Evolutionary conservation across 148 eudicot species (phyloP).

Genomic region (Chenopodium formosanum): DNA sequence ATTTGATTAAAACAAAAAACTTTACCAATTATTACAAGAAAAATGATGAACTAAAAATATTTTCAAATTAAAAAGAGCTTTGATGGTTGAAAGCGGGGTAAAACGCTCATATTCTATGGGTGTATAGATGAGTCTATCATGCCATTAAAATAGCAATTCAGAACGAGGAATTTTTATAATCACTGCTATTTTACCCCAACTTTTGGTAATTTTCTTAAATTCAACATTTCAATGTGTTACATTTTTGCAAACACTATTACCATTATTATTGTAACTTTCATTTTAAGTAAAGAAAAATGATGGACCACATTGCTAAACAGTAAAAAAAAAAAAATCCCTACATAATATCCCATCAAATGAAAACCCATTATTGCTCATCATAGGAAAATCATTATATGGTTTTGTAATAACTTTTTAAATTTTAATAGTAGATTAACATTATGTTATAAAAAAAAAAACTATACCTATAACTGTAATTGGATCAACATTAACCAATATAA

Average conservation of each 20-base stretch:
- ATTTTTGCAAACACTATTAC: not conserved
- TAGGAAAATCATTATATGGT: constrained; percentile 15
- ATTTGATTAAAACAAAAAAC: no score
- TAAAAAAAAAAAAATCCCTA: not conserved
- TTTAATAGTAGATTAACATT: not conserved
- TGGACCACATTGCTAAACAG: not conserved
- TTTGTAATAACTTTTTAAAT: no score
- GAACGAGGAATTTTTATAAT: not conserved
- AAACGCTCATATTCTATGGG: not conserved
- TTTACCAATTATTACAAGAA: no score
- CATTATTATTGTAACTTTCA: not conserved
- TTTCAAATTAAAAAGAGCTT: no score
- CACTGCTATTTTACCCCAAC: not conserved
- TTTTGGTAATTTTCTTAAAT: no score
- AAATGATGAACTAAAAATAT: no score
- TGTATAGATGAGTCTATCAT: not conserved
- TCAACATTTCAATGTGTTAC: no score
- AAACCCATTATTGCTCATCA: constrained; percentile 20
- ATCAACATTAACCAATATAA: no score
- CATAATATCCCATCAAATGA: not conserved
- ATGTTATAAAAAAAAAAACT: no score
- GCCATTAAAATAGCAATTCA: not conserved
- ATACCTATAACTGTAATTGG: no score
- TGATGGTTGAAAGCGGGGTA: not conserved
- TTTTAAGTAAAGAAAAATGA: not conserved